Conservation (phyloP, 1,284 basidiomycete genomes). For the Ganoderma lingzhi region DNA sequence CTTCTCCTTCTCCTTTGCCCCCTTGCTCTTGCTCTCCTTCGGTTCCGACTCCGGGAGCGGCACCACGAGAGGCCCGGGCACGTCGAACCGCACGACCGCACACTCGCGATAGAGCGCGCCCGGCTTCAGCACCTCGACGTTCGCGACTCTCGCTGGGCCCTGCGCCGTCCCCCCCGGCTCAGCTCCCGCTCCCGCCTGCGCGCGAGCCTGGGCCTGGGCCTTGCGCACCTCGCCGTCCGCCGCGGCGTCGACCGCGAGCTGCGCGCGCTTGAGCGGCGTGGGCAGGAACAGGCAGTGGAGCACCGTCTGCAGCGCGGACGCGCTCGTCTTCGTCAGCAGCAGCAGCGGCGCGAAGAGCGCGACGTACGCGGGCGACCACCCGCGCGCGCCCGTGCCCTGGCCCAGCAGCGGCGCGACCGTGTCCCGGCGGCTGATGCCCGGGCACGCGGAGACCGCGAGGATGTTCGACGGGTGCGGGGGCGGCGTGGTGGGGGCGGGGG, state of each 20-base stretch:
- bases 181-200: slow-evolving; percentile 13
- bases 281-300: slow-evolving; percentile 80
- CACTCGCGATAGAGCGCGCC: slow-evolving; percentile 81
- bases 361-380: slow-evolving; percentile 62
- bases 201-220: slow-evolving; percentile 19
- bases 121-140: slow-evolving; percentile 66
- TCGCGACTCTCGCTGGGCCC: slow-evolving; percentile 44
- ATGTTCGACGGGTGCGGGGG: slow-evolving; percentile 70
- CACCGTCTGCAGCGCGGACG: slow-evolving; percentile 65
- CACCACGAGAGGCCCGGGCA: slow-evolving; percentile 37
- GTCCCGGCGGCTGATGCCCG: slow-evolving; percentile 74
- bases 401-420: slow-evolving; percentile 66
- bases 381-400: slow-evolving; percentile 56
- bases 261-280: slow-evolving; percentile 67
- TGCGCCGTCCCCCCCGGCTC: slow-evolving; percentile 27
- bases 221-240: slow-evolving; percentile 31
- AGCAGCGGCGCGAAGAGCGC: slow-evolving; percentile 65
- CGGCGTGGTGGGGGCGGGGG: not conserved
- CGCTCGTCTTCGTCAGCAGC: slow-evolving; percentile 68
- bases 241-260: slow-evolving; percentile 44
- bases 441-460: slow-evolving; percentile 73
- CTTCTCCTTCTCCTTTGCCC: slow-evolving; percentile 35
- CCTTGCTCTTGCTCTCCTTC: slow-evolving; percentile 26
- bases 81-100: slow-evolving; percentile 59
- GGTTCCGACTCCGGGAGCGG: slow-evolving; percentile 17